A percentile compares a stretch with the other conserved stretches of the same genome.
Conservation (phyloP, 2,329 filamentous ascomycete species). For the Pestalotiopsis sp. region DNA sequence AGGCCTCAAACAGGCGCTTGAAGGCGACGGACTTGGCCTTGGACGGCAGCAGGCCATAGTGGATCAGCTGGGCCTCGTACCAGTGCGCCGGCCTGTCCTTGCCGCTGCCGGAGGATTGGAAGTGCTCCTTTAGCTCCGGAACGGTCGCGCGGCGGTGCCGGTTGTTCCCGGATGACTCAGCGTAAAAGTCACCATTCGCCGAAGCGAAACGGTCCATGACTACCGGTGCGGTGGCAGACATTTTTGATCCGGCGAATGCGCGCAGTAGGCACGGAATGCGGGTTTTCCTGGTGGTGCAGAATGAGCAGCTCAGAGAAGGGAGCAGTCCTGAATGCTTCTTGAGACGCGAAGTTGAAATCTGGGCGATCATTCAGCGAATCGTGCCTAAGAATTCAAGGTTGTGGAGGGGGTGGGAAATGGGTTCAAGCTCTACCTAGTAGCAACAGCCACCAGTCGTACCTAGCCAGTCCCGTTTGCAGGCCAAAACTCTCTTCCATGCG, state of each 20-base stretch:
- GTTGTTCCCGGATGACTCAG: constrained; percentile 42
- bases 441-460: too few relatives aligned
- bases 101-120: constrained; percentile 38
- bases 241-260: constrained; percentile 10
- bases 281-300: too few relatives aligned
- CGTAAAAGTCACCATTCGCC: constrained; percentile 43
- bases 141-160: constrained; percentile 46
- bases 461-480: neutral
- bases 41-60: constrained; percentile 60
- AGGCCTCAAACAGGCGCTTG: constrained; percentile 58
- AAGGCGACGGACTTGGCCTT: constrained; percentile 61
- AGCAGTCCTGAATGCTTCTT: neutral
- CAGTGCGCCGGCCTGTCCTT: constrained; percentile 59
- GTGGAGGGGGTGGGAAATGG: neutral
- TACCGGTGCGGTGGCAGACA: constrained; percentile 30
- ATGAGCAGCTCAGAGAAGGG: neutral
- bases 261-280: neutral
- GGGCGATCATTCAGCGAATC: neutral
- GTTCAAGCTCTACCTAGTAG: neutral
- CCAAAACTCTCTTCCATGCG: neutral
- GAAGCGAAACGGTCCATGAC: constrained; percentile 43
- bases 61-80: constrained; percentile 64
- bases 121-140: constrained; percentile 45
- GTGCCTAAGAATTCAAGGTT: neutral
- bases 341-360: neutral